These are phyloP conservation scores for Magnolia officinalis DNA, from an alignment of 164 flowering plant species.

Conservation along the genomic window DNA sequence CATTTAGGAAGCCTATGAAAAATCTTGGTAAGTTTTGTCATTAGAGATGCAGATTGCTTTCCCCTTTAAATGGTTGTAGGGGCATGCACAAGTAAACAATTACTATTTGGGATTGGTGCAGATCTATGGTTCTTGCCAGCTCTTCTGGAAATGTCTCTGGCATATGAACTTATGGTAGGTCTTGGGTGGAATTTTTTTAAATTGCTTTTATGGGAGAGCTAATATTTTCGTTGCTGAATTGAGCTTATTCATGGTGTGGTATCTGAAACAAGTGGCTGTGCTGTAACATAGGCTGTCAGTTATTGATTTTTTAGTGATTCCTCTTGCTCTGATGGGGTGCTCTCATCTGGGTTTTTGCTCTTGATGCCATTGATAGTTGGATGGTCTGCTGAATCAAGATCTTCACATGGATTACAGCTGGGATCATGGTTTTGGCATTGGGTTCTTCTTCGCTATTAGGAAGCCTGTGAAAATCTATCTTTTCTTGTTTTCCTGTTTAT, in stretches of 20 bases:
- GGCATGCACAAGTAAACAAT: background rate
- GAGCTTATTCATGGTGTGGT: background rate
- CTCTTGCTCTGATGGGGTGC: slow-evolving; percentile 4
- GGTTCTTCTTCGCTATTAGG: slow-evolving; percentile 6
- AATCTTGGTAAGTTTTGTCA: background rate
- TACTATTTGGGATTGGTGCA: background rate
- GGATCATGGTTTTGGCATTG: slow-evolving; percentile 7
- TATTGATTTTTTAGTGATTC: background rate
- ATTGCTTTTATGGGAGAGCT: background rate
- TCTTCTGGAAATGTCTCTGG: background rate
- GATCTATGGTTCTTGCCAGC: background rate
- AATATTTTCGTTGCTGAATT: background rate
- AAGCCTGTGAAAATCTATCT: background rate
- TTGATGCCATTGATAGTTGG: background rate
- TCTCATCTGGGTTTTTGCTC: background rate
- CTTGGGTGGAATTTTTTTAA: too few relatives aligned
- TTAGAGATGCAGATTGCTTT: background rate
- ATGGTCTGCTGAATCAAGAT: slow-evolving; percentile 11
- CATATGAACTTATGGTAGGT: background rate
- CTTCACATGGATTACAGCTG: slow-evolving; percentile 1
- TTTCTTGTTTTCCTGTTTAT: slow-evolving; percentile 1
- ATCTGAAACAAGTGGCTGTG: background rate
- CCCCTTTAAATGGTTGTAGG: background rate
- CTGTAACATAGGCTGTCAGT: background rate
- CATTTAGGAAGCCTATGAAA: background rate